Base-by-base conservation (phyloP, 2,329 filamentous ascomycete genomes). In the Aureobasidium lini region DNA sequence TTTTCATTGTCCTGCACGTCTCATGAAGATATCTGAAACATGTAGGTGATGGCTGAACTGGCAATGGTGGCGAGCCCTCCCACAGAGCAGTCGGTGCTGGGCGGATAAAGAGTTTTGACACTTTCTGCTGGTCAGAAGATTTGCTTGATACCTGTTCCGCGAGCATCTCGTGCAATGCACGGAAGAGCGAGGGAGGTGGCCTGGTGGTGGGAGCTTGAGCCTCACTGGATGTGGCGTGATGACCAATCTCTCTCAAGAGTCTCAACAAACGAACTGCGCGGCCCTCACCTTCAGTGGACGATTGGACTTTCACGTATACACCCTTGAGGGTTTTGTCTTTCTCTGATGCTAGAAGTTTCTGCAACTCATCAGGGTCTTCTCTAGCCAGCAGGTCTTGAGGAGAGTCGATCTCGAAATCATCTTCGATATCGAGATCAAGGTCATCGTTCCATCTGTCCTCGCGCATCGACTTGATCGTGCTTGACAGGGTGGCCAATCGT, bases 391-490 rank as follows among this genome's bases (percentile, higher is more conserved):
- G 71, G 39, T 81, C 79, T 65, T 90, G 86, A 36, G 50, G 50
- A 13, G 46, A 64, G 28, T 69, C 85, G 18, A 88, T 81, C 0
- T 81, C 83, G 57, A 88, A 80, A 62, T 92, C 88, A 61, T 90
- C 87, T 42, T 90, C 83, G 53, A 88, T 84, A 11, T 76, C 74
- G 53, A 87, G 84, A 53, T 77, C 75, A 31, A 85, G 79, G 62
- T 89, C 87, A 59, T 89, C 86, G 63, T 92, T 87, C 88, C 89
- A 92, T 59, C 84, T 82, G 64, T 86, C 84, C 48, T 82, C 81
- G 62, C 79, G 82, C 65, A 94, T 80, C 60, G 83, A 79, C 42
- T 84, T 83, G 7, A 91, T 81, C 3, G 86, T 78, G 16, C 77
- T 76, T 44, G 80, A 80, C 13, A 88, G 82, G 56, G 85, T 83